phyloP scores from a whole-genome alignment of 768 basidiomycete species.

The Gloeostereum incarnatum region DNA sequence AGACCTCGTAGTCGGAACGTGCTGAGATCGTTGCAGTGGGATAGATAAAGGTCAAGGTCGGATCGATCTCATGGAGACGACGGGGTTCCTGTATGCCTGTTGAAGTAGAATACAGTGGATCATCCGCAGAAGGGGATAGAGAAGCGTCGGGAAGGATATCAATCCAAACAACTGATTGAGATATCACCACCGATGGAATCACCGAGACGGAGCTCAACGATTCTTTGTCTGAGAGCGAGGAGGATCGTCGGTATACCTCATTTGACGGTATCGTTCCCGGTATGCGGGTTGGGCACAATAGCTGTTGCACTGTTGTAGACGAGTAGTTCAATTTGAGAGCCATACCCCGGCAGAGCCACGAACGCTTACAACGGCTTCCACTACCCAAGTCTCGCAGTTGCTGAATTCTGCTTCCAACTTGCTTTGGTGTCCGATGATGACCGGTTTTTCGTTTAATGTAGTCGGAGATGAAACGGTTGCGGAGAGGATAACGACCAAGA shows the following conservation, averaged over 20 bases:
- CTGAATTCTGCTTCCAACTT: conserved; percentile 74
- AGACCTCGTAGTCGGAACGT: conserved; percentile 47
- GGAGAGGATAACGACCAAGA: conserved; percentile 57
- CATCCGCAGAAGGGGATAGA: conserved; percentile 7
- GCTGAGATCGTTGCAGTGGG: conserved; percentile 36
- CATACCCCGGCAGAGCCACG: conserved; percentile 4
- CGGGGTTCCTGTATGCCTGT: conserved; percentile 26
- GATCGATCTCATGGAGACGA: conserved; percentile 50
- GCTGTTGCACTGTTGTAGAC: conserved; percentile 7
- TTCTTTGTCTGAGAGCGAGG: conserved; percentile 23
- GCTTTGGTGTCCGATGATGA: conserved; percentile 62
- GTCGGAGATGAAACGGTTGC: conserved; percentile 74
- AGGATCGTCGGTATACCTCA: conserved; percentile 12
- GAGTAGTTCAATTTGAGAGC: background rate
- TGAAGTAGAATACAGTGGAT: conserved; percentile 8
- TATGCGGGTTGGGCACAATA: conserved; percentile 7
- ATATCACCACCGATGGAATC: conserved; percentile 7
- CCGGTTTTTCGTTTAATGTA: conserved; percentile 64
- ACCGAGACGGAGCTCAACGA: conserved; percentile 25
- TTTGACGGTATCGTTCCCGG: conserved; percentile 3
- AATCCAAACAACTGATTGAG: conserved; percentile 28
- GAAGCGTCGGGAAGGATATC: conserved; percentile 29
- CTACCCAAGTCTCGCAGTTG: conserved; percentile 69
- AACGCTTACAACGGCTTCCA: conserved; percentile 55
- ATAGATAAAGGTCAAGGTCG: conserved; percentile 56